Evolutionary conservation across 352 stramenopile species (phyloP).

Genomic region (Phytopythium vexans): DNA sequence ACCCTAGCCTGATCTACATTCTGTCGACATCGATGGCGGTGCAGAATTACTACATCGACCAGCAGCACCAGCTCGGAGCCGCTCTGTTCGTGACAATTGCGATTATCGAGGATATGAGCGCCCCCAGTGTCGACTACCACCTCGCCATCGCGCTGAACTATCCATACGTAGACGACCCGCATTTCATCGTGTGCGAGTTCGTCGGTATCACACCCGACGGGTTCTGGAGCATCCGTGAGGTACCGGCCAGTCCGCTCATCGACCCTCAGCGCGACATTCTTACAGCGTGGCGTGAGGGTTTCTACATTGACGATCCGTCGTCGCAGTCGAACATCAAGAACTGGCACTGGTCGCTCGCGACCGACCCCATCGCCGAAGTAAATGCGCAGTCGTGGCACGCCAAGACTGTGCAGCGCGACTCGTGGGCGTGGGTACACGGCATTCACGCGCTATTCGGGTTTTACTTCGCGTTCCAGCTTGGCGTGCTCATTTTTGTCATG

Average conservation of each 20-base stretch:
- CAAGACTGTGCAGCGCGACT: slow-evolving; percentile 29
- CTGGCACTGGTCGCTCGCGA: slow-evolving; percentile 17
- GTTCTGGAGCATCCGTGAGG: slow-evolving; percentile 19
- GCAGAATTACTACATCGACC: slow-evolving; percentile 23
- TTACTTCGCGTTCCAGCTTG: slow-evolving; percentile 19
- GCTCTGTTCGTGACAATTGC: slow-evolving; percentile 14
- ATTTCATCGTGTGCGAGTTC: slow-evolving; percentile 21
- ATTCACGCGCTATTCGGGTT: slow-evolving; percentile 29
- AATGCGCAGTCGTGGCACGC: slow-evolving; percentile 22
- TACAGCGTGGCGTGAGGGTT: slow-evolving; percentile 26
- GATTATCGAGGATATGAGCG: slow-evolving; percentile 23
- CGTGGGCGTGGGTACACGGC: slow-evolving; percentile 42
- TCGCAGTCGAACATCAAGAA: slow-evolving; percentile 41
- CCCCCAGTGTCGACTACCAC: slow-evolving; percentile 11
- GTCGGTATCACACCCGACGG: slow-evolving; percentile 11
- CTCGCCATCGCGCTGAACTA: slow-evolving; percentile 26
- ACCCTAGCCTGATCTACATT: slow-evolving; percentile 13
- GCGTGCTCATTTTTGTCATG: slow-evolving; percentile 26
- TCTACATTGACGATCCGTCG: slow-evolving; percentile 26
- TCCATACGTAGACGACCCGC: slow-evolving; percentile 16
- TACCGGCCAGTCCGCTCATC: slow-evolving; percentile 3
- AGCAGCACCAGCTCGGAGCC: slow-evolving; percentile 18
- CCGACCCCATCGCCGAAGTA: slow-evolving; percentile 15
- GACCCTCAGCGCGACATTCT: slow-evolving; percentile 19
- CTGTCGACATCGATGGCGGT: slow-evolving; percentile 18